phyloP scores from a whole-genome alignment of 2,329 filamentous ascomycete species.

The Ophiostoma populinum region DNA sequence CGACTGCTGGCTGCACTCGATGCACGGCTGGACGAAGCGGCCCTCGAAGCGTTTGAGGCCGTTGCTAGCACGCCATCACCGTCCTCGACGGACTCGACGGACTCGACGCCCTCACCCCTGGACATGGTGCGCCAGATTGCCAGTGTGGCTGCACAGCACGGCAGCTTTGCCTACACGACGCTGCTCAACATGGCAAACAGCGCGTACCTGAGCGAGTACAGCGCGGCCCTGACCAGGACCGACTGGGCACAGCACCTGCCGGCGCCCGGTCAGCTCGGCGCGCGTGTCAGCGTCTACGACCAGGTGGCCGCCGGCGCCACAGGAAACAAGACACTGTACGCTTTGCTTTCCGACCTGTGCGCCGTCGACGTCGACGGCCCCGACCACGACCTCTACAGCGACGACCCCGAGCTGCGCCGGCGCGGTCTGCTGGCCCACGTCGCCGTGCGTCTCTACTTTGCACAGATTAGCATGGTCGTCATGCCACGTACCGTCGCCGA shows the following conservation, averaged over 20 bases:
- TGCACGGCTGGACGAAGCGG: not conserved
- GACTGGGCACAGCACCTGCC: slow-evolving; percentile 5
- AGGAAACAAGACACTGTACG: slow-evolving; percentile 4
- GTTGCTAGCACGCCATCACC: no score
- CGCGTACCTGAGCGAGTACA: slow-evolving; percentile 3
- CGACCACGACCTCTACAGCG: not conserved
- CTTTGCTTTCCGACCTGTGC: slow-evolving; percentile 8
- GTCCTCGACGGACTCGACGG: not conserved
- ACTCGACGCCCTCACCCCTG: slow-evolving; percentile 1
- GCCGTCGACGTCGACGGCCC: not conserved
- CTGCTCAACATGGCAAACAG: slow-evolving; percentile 8
- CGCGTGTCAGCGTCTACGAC: slow-evolving; percentile 4
- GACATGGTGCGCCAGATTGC: slow-evolving; percentile 5
- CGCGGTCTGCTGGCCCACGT: slow-evolving; percentile 7
- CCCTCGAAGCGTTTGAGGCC: not conserved
- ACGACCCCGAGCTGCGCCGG: not conserved
- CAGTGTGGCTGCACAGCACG: slow-evolving; percentile 1
- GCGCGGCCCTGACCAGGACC: slow-evolving; percentile 4
- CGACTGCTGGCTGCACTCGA: slow-evolving; percentile 1
- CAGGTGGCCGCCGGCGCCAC: not conserved
- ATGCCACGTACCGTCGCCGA: slow-evolving; percentile 3
- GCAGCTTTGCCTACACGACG: slow-evolving; percentile 8
- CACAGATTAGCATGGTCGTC: slow-evolving; percentile 12
- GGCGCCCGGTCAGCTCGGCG: slow-evolving; percentile 4
- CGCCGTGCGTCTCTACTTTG: slow-evolving; percentile 9